Base-by-base conservation (phyloP, 768 basidiomycete species). In the Crucibulum laeve region DNA sequence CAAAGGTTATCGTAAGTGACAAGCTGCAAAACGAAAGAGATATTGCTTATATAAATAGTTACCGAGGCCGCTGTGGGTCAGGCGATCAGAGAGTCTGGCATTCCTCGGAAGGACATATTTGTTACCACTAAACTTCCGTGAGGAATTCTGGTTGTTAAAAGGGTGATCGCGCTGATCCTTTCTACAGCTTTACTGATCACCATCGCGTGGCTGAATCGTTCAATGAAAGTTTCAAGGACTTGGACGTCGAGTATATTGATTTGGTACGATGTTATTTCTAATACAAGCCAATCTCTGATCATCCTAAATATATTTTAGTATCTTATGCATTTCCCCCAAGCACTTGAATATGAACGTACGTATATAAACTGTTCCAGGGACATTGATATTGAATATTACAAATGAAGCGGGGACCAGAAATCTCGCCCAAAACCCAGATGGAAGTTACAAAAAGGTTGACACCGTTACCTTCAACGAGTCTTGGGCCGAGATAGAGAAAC, bases 281-380 rank as follows among this genome's bases (percentile, higher is more conserved):
- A 15, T 19, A n/a, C 35, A 4, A 15, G 17, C 13, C n/a, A 22
- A 17, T n/a, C 15, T 3, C 10, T 33, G 10, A 28, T n/a, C 21
- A 37, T 4, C 10, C 10, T 5, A 39, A 11, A 14, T 10, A 15
- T 30, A n/a, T 44, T 4, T 0, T 25, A 73, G 72, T 74, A 67
- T 47, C 60, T 76, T 4, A 52, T 76, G 25, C 73, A 75, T 43
- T 74, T 63, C 60, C 73, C 72, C 18, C 68, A 69, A 51, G 50
- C 45, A 33, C 42, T 58, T 23, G 52, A 50, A 13, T 56, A 56
- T 39, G 57, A 60, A 15, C 49, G 63, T 64, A 39, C n/a, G 15
- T 18, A 1, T 42, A 17, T 42, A n/a, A 24, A 28, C 6, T 28
- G 8, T 4, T 42, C 3, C 13, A 14, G 24, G 15, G 13, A 3